Percentiles rank a stretch among this genome's conserved stretches.
These are phyloP conservation scores for Zygotorulaspora chibaensis DNA, from an alignment of 805 yeast species.

Conservation along the genomic window DNA sequence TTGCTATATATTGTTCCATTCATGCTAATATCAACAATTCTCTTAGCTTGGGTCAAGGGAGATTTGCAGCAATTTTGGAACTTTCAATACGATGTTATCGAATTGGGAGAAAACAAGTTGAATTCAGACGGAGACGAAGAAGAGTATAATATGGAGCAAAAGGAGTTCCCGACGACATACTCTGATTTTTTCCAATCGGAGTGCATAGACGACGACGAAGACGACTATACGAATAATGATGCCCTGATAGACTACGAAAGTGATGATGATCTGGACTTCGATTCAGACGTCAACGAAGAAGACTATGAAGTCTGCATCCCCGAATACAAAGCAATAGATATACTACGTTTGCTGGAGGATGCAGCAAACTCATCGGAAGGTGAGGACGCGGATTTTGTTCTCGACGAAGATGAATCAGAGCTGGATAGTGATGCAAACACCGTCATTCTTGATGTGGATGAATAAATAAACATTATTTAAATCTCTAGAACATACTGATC, in stretches of 20 bases:
- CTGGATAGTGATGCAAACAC: slow-evolving; percentile 10
- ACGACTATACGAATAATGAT: slow-evolving; percentile 15
- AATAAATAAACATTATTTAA: background rate
- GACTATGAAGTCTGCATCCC: background rate
- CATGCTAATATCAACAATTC: slow-evolving; percentile 34
- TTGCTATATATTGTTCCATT: slow-evolving; percentile 58
- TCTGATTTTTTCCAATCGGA: slow-evolving; percentile 18
- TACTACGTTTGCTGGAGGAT: slow-evolving; percentile 7
- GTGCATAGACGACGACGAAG: slow-evolving; percentile 11
- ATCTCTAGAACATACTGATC: background rate
- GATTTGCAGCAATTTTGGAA: slow-evolving; percentile 42
- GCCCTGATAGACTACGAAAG: slow-evolving; percentile 12
- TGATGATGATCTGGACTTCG: slow-evolving; percentile 11
- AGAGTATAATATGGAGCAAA: slow-evolving; percentile 6
- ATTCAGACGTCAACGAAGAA: slow-evolving; percentile 8
- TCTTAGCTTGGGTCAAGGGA: slow-evolving; percentile 37
- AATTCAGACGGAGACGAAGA: slow-evolving; percentile 24
- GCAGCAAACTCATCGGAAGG: slow-evolving; percentile 4
- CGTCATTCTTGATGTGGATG: slow-evolving; percentile 8
- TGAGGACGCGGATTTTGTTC: slow-evolving; percentile 9
- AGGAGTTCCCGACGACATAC: slow-evolving; percentile 24
- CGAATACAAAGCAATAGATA: slow-evolving; percentile 9
- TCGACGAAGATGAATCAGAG: slow-evolving; percentile 7
- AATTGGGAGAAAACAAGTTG: slow-evolving; percentile 10
- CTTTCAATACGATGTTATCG: slow-evolving; percentile 30